Evolutionary conservation across 768 basidiomycete species (phyloP).

Genomic region (Pulveroboletus ravenelii): DNA sequence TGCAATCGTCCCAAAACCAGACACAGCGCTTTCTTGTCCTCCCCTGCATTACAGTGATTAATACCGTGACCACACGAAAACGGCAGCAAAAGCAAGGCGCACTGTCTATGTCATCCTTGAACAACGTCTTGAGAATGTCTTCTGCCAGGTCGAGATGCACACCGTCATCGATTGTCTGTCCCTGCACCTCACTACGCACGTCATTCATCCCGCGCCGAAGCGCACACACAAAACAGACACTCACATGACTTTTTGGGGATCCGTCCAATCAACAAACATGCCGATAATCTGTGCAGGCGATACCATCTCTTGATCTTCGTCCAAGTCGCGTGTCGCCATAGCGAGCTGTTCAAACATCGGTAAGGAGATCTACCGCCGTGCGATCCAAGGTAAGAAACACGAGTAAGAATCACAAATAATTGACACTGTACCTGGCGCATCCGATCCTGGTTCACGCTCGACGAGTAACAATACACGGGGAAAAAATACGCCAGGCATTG

Average conservation of each 20-base stretch:
- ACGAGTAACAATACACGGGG: slow-evolving; percentile 82
- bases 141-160: slow-evolving; percentile 55
- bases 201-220: background rate
- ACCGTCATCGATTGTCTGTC: slow-evolving; percentile 34
- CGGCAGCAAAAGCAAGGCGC: background rate
- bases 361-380: slow-evolving; percentile 56
- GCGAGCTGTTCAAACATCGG: slow-evolving; percentile 59
- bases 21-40: slow-evolving; percentile 58
- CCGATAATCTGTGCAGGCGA: slow-evolving; percentile 65
- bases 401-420: background rate
- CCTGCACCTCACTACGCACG: slow-evolving; percentile 36
- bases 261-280: slow-evolving; percentile 87
- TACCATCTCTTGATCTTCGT: slow-evolving; percentile 72
- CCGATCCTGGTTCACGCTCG: slow-evolving; percentile 62
- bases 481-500: slow-evolving; percentile 88
- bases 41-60: slow-evolving; percentile 36
- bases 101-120: slow-evolving; percentile 52
- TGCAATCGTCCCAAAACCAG: slow-evolving; percentile 59
- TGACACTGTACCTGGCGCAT: slow-evolving; percentile 48
- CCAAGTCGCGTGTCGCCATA: slow-evolving; percentile 55
- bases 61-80: too few species aligned
- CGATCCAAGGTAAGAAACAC: background rate
- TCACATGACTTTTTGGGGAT: slow-evolving; percentile 67
- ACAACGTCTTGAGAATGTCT: slow-evolving; percentile 46
- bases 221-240: slow-evolving; percentile 22